Evolutionary conservation across 2,329 filamentous ascomycete species (phyloP), one percentile per base, ranked within the genome.

Genomic region (Lachnellula arida): DNA sequence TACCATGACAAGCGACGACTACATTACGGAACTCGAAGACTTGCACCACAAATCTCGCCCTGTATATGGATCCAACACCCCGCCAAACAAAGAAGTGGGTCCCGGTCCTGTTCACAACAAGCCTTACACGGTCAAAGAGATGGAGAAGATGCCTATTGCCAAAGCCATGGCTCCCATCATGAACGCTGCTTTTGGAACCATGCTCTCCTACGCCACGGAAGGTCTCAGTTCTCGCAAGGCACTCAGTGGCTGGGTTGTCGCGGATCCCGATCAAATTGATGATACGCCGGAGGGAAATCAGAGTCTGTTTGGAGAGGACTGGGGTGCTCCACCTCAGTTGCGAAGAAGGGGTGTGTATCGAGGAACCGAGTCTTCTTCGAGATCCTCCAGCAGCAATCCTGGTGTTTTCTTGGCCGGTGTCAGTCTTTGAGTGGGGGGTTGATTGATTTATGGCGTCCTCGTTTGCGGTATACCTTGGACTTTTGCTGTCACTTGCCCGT

Each of bases 221-320:
- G 55, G 53, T 6, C 48, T 58, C 14, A 53, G 43, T 23, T 63
- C 60, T 6, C 53, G 57, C 11, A 58, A 53, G 19, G 42, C 53
- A 5, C 51, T 67, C 23, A 67, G 63, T 46, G 49, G 53, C 12
- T 70, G 42, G 42, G 7, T 65, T 40, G 34, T 43, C 17, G 56
- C 59, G 14, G 54, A 57, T 50, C 58, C 60, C n/a, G 51, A 53
- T 11, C 56, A 62, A 5, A 61, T 70, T 47, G 68, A 71, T 54
- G 37, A 46, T 4, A 63, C 53, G 17, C 48, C 57, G 12, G 56
- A 62, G 25, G 68, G 67, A 15, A 68, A 67, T 28, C 51, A 58
- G 3, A 65, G 57, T 32, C 58, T 63, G 44, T 71, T 68, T 58
- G 67, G 67, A 2, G 65, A 70, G 42, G 64, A 67, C 48, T 67